phyloP scores from a whole-genome alignment of 192 early-diverging fungal species.

The Gryganskiella cystojenkinii region DNA sequence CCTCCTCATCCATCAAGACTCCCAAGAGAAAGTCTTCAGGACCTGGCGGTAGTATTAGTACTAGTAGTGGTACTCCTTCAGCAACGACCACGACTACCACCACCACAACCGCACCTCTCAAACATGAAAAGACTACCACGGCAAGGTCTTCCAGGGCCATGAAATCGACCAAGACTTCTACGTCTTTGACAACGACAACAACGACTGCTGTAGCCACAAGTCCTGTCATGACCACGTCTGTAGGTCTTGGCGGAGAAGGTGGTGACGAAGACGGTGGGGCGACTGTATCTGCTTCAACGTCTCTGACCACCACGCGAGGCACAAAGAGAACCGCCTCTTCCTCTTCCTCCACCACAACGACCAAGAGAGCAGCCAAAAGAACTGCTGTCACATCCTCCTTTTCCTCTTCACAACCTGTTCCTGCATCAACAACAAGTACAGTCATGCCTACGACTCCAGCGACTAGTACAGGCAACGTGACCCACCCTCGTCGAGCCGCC shows the following conservation, averaged over 20 bases:
- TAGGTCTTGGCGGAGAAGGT: too few species aligned
- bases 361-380: too few species aligned
- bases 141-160: neutral
- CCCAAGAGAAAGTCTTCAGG: too few species aligned
- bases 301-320: neutral
- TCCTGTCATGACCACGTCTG: too few species aligned
- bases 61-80: neutral
- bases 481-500: slow-evolving; percentile 78
- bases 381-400: too few species aligned
- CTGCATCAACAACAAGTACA: neutral
- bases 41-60: neutral
- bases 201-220: too few species aligned
- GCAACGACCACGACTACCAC: neutral
- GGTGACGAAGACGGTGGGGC: too few species aligned
- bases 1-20: too few species aligned
- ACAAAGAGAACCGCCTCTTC: neutral
- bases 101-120: neutral
- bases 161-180: too few species aligned
- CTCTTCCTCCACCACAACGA: neutral
- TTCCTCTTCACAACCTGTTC: neutral
- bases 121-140: too few species aligned
- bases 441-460: neutral
- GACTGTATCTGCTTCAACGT: too few species aligned
- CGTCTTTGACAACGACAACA: too few species aligned
- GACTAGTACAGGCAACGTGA: slow-evolving; percentile 16